A percentile compares a stretch with the other conserved stretches of the same genome.
phyloP scores from a whole-genome alignment of 169 alveolate species.

The Neospora caninum region DNA sequence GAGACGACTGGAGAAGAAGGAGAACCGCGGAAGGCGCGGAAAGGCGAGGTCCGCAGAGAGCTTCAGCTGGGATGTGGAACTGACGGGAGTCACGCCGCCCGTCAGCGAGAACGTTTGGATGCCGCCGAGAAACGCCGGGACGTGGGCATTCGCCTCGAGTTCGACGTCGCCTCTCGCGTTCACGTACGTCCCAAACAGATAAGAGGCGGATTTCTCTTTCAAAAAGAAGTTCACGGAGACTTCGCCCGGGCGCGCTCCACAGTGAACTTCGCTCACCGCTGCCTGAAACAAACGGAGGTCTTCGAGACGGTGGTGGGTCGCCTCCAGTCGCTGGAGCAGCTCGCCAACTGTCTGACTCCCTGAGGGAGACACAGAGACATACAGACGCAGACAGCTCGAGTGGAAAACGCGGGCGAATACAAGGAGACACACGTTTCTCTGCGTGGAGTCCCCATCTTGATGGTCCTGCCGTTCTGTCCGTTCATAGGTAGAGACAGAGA shows the following conservation, averaged over 20 bases:
- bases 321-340: neutral
- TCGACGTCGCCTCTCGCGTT: slow-evolving; percentile 23
- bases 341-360: slow-evolving; percentile 10
- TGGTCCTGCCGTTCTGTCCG: too few relatives aligned
- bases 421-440: neutral
- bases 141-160: slow-evolving; percentile 28
- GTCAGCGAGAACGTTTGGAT: slow-evolving; percentile 6
- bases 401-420: neutral
- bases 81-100: slow-evolving; percentile 14
- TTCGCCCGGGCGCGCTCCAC: slow-evolving; percentile 1
- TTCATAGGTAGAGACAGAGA: too few relatives aligned
- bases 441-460: too few relatives aligned
- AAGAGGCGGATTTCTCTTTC: slow-evolving; percentile 21
- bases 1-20: neutral
- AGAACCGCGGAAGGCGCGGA: neutral
- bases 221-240: neutral
- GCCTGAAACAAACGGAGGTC: neutral
- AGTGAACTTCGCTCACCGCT: neutral
- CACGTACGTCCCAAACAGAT: slow-evolving; percentile 37
- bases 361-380: neutral
- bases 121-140: slow-evolving; percentile 20
- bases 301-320: slow-evolving; percentile 13
- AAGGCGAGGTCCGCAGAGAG: neutral
- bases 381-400: neutral
- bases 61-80: neutral